Evolutionary conservation across 257 asterid genomes (phyloP), one percentile per base, ranked within the genome.

Genomic region (Prunella vulgaris): DNA sequence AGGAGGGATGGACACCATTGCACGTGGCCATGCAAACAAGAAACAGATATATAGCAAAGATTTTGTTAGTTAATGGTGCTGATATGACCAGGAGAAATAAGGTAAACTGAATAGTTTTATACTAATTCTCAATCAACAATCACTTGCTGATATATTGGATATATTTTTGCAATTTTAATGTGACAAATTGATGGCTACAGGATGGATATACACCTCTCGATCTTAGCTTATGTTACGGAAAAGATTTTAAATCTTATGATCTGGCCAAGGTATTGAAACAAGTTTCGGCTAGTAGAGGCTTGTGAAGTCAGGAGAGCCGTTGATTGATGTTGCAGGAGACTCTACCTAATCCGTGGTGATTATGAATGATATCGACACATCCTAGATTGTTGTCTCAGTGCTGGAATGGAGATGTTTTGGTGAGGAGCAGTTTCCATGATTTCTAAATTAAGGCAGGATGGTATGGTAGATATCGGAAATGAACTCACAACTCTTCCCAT

Each of bases 1-100:
- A 93, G 99, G 96, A 85, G 71, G 97, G 97, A 54, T 93, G 99
- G 99, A 88, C 96, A 35, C 92, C 99, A 3, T 71, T 93, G 76
- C 99, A 90, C 8, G 87, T 93, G 54, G 95, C 97, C 70, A 76
- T 88, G 77, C 99, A 93, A 72, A 88, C 95, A 56, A 82, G 99
- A 84, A 88, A 93, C 82, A 82, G 96, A 77, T 79, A 84, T 61
- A 83, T 88, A 68, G 88, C 70, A 1, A 93, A 93, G 84, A 51
- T 90, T 72, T 75, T 93, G 81, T 33, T 90, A 64, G 85, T 87
- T 71, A 87, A 83, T 75, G 96, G 99, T 32, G 99, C 96, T 71
- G 99, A 93, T 74, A 82, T 60, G 66, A 83, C 84, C 37, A 87
- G 95, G 79, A 82, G 77, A 78, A 93, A 84, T 69, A 83, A 78